Evolutionary conservation across 108 stramenopile genomes (phyloP).

Genomic region (Cyclotella distinguenda): DNA sequence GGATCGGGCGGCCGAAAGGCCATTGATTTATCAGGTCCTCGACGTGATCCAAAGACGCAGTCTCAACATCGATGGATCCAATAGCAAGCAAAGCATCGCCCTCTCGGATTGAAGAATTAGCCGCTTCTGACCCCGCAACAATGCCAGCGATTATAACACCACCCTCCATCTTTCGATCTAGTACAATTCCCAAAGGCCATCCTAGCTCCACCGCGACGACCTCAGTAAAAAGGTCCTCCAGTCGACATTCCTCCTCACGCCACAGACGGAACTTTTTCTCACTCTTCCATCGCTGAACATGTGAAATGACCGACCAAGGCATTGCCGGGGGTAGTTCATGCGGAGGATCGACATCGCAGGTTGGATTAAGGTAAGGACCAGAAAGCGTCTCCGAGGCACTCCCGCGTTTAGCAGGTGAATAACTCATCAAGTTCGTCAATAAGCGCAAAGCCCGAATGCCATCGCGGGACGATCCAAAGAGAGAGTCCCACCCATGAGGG

Average conservation of each 20-base stretch:
- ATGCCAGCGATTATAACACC: conserved; percentile 16
- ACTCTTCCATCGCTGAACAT: conserved; percentile 44
- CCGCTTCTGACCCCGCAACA: neutral
- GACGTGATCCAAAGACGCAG: conserved; percentile 31
- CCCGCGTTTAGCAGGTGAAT: conserved; percentile 16
- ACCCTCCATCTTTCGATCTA: neutral
- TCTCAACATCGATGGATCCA: conserved; percentile 46
- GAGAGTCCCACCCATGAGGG: conserved; percentile 39
- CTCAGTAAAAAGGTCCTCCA: conserved; percentile 40
- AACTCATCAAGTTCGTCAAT: conserved; percentile 39
- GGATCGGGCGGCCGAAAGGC: conserved; percentile 17
- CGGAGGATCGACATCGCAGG: conserved; percentile 21
- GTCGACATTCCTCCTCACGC: conserved; percentile 27
- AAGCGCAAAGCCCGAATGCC: conserved; percentile 30
- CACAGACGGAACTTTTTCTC: conserved; percentile 30
- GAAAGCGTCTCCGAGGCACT: conserved; percentile 38
- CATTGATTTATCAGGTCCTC: conserved; percentile 36
- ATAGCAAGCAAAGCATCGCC: conserved; percentile 41
- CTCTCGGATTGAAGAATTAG: neutral
- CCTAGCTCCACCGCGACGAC: conserved; percentile 33
- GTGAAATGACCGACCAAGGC: conserved; percentile 45
- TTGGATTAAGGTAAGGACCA: conserved; percentile 36
- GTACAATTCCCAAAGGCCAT: conserved; percentile 19
- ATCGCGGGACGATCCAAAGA: conserved; percentile 35
- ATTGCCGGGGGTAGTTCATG: conserved; percentile 43